phyloP scores from a whole-genome alignment of 2,329 filamentous ascomycete genomes.

The Huntiella abstrusa region DNA sequence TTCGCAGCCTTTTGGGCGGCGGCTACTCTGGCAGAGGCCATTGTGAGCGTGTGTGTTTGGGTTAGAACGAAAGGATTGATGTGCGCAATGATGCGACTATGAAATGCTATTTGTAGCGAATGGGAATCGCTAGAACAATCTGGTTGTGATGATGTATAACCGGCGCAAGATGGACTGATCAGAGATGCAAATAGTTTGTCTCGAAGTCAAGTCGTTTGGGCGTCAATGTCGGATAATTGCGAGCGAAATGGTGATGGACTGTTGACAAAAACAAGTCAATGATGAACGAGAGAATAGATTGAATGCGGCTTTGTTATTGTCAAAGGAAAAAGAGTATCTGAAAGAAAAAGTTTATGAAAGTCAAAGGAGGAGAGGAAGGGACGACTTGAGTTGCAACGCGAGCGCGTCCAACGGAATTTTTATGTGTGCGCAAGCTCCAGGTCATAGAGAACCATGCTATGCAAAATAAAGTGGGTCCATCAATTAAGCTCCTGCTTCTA shows the following conservation, averaged over 20 bases:
- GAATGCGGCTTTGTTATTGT: not conserved
- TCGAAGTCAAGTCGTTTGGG: not conserved
- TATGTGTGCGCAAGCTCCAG: slow-evolving; percentile 8
- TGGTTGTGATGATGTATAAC: not conserved
- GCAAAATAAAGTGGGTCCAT: slow-evolving; percentile 8
- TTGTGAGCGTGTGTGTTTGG: not conserved
- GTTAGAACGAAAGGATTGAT: not conserved
- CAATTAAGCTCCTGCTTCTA: no score
- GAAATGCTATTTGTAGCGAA: not conserved
- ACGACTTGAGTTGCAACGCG: not conserved
- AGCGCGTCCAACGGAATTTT: slow-evolving; percentile 8
- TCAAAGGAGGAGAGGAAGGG: not conserved
- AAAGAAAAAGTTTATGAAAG: not conserved
- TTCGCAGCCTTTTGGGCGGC: slow-evolving; percentile 12
- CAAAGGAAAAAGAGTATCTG: not conserved
- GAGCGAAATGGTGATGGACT: not conserved
- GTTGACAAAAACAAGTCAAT: not conserved
- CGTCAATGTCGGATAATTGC: not conserved
- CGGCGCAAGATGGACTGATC: not conserved
- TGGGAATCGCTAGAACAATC: not conserved
- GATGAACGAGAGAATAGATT: not conserved
- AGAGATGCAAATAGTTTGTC: not conserved
- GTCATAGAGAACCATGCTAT: not conserved
- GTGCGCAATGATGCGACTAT: not conserved
- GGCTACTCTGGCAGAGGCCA: slow-evolving; percentile 10